Percentiles rank a stretch among this genome's conserved stretches.
Conservation (phyloP, 2,329 filamentous ascomycete species). For the Fusarium globosum region DNA sequence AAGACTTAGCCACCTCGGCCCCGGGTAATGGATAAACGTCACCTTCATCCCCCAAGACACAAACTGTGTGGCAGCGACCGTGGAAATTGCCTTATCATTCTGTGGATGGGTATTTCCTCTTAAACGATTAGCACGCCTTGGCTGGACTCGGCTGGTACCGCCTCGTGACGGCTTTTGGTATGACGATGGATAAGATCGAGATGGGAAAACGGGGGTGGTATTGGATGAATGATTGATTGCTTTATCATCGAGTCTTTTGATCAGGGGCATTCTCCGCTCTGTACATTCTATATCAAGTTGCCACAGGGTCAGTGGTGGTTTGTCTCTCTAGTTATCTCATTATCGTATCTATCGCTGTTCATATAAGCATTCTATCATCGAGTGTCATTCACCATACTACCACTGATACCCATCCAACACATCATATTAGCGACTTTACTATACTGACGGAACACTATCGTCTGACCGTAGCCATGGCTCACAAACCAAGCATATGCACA, state of each 20-base stretch:
- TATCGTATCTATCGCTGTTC: background rate
- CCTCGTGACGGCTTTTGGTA: constrained; percentile 1
- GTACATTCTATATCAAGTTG: constrained; percentile 20
- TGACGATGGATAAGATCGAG: constrained; percentile 1
- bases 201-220: background rate
- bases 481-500: constrained; percentile 75
- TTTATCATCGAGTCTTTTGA: constrained; percentile 4
- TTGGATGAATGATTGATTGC: constrained; percentile 21
- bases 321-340: background rate
- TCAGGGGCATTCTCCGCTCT: constrained; percentile 15
- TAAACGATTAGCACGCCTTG: background rate
- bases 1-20: constrained; percentile 28
- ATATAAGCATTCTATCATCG: background rate
- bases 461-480: constrained; percentile 55
- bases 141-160: constrained; percentile 15
- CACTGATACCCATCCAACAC: background rate
- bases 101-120: background rate
- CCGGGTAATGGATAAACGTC: constrained; percentile 19
- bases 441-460: fast-evolving
- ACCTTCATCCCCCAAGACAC: constrained; percentile 3
- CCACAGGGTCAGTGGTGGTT: constrained; percentile 24
- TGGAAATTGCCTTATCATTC: constrained; percentile 6
- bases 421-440: background rate
- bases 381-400: background rate
- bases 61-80: background rate